Conservation (phyloP, 768 basidiomycete species). For the Pleurotus ostreatus region DNA sequence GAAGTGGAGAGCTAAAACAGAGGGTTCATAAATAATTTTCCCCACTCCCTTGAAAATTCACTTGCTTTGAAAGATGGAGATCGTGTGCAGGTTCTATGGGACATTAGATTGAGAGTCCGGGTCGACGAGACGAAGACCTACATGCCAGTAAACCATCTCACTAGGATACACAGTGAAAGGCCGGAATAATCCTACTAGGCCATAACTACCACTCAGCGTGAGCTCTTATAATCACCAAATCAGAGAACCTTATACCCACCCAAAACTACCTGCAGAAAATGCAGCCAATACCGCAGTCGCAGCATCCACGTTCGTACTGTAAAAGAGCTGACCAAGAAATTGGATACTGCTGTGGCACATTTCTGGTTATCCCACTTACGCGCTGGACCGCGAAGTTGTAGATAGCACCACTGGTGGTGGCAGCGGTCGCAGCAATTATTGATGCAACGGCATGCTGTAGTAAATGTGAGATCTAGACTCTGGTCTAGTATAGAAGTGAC, state of each 20-base stretch:
- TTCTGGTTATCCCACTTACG: conserved; percentile 22
- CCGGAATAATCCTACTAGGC: conserved; percentile 54
- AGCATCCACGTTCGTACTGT: conserved; percentile 49
- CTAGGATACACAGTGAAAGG: conserved; percentile 57
- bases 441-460: conserved; percentile 54
- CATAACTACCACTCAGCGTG: conserved; percentile 35
- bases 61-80: conserved; percentile 56
- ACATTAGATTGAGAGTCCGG: background rate
- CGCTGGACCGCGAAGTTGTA: conserved; percentile 59
- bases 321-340: conserved; percentile 41
- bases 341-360: no score
- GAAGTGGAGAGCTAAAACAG: conserved; percentile 42
- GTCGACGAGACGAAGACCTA: conserved; percentile 20
- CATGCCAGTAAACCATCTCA: conserved; percentile 60
- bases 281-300: conserved; percentile 56
- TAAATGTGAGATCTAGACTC: background rate
- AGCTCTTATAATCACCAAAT: background rate
- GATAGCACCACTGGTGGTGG: conserved; percentile 49
- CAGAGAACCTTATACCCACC: conserved; percentile 26
- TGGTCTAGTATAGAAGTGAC: background rate
- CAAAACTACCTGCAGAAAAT: conserved; percentile 62
- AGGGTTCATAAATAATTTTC: background rate
- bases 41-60: background rate
- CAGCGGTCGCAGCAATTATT: conserved; percentile 53
- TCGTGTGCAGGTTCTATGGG: conserved; percentile 47